Evolutionary conservation across 768 basidiomycete genomes (phyloP).

Genomic region (Suillus clintonianus): DNA sequence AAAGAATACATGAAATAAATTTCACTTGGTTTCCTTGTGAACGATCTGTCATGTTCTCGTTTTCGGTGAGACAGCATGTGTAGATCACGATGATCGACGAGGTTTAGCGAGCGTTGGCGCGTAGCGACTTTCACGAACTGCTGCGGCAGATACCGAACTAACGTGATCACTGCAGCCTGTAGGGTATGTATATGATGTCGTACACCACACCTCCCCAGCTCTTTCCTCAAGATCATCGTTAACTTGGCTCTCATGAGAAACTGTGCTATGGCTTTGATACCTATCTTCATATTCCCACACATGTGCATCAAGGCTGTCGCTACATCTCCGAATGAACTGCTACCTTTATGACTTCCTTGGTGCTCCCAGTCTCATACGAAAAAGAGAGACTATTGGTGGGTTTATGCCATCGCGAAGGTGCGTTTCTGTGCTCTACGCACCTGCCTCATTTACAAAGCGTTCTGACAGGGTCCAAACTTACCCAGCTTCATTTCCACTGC

Average conservation of each 20-base stretch:
- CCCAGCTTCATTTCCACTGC: constrained; percentile 81
- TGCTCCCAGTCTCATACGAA: constrained; percentile 84
- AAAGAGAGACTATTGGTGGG: constrained; percentile 83
- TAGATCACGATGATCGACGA: too few relatives aligned
- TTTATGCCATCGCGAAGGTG: constrained; percentile 93
- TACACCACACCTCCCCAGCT: constrained; percentile 42
- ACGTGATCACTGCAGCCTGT: too few relatives aligned
- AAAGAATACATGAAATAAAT: too few relatives aligned
- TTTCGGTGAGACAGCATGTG: too few relatives aligned
- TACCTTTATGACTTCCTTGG: too few relatives aligned
- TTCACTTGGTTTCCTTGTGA: too few relatives aligned
- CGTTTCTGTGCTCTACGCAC: constrained; percentile 14
- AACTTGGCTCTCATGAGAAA: constrained; percentile 96
- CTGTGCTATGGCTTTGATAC: constrained; percentile 95
- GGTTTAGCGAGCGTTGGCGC: too few relatives aligned
- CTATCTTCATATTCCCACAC: too few relatives aligned
- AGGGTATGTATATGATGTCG: too few relatives aligned
- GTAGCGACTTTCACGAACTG: too few relatives aligned
- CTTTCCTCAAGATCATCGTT: constrained; percentile 88
- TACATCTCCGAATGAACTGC: constrained; percentile 96
- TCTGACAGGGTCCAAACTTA: constrained; percentile 69
- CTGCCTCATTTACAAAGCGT: not conserved
- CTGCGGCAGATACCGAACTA: too few relatives aligned
- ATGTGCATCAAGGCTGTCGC: constrained; percentile 91
- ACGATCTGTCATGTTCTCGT: too few relatives aligned